Percentiles rank a stretch among this genome's conserved stretches.
phyloP scores from a whole-genome alignment of 2,329 filamentous ascomycete genomes.

The Didymella exigua region DNA sequence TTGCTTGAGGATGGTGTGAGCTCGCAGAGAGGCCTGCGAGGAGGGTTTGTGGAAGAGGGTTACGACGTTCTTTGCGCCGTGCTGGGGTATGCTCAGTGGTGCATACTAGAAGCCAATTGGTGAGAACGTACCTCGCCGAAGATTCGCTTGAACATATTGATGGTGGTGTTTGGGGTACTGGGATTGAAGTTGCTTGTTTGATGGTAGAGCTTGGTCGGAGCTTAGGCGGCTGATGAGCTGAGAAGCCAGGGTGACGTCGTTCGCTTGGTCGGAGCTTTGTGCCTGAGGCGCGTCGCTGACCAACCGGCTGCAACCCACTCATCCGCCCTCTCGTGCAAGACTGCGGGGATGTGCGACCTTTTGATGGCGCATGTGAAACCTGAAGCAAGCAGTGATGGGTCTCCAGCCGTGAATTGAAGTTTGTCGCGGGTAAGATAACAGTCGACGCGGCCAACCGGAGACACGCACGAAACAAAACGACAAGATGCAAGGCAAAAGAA shows the following conservation, averaged over 20 bases:
- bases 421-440: background rate
- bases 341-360: conserved; percentile 9
- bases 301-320: conserved; percentile 13
- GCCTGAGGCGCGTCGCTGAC: conserved; percentile 12
- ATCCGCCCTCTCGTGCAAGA: background rate
- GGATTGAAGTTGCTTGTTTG: conserved; percentile 11
- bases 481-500: background rate
- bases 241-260: conserved; percentile 37
- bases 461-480: background rate
- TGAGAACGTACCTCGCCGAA: conserved; percentile 51
- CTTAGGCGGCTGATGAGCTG: conserved; percentile 27
- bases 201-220: conserved; percentile 21
- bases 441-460: too few relatives aligned
- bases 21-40: conserved; percentile 72
- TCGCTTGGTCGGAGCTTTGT: conserved; percentile 22
- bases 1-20: conserved; percentile 79
- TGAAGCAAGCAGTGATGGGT: background rate
- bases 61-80: conserved; percentile 73
- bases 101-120: conserved; percentile 5
- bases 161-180: background rate
- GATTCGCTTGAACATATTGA: conserved; percentile 53
- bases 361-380: background rate
- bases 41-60: conserved; percentile 93
- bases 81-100: conserved; percentile 41
- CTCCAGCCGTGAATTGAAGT: background rate